These are phyloP conservation scores for Pythium sp. DNA, from an alignment of 352 stramenopile species.

Conservation along the genomic window DNA sequence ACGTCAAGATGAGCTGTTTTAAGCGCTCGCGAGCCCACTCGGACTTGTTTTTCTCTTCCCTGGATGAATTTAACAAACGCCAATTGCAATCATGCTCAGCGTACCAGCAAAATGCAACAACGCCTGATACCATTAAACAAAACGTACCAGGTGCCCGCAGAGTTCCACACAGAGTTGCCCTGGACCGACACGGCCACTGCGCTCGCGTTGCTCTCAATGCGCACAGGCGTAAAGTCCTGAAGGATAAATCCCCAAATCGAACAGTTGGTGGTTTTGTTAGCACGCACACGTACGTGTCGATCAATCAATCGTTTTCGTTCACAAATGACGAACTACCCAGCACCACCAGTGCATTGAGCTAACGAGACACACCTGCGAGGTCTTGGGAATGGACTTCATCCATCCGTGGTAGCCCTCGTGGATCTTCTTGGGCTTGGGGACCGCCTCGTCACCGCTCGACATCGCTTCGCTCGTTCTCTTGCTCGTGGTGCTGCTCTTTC, in stretches of 20 bases:
- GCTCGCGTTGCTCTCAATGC: slow-evolving; percentile 42
- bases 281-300: neutral
- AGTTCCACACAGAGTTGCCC: slow-evolving; percentile 77
- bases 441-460: slow-evolving; percentile 46
- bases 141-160: slow-evolving; percentile 70
- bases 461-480: neutral
- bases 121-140: neutral
- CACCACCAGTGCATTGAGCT: no score
- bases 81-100: neutral
- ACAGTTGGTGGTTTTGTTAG: neutral
- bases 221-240: slow-evolving; percentile 76
- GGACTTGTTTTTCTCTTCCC: slow-evolving; percentile 83
- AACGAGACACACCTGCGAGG: slow-evolving; percentile 38
- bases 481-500: neutral
- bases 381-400: slow-evolving; percentile 88
- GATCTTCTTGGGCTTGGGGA: slow-evolving; percentile 43
- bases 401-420: slow-evolving; percentile 84
- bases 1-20: slow-evolving; percentile 64
- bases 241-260: neutral
- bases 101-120: neutral
- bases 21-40: slow-evolving; percentile 72
- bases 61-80: slow-evolving; percentile 16
- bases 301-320: neutral
- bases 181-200: slow-evolving; percentile 18
- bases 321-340: no score